phyloP scores from a whole-genome alignment of 305 asterid genomes.

The Fraxinus platypoda region DNA sequence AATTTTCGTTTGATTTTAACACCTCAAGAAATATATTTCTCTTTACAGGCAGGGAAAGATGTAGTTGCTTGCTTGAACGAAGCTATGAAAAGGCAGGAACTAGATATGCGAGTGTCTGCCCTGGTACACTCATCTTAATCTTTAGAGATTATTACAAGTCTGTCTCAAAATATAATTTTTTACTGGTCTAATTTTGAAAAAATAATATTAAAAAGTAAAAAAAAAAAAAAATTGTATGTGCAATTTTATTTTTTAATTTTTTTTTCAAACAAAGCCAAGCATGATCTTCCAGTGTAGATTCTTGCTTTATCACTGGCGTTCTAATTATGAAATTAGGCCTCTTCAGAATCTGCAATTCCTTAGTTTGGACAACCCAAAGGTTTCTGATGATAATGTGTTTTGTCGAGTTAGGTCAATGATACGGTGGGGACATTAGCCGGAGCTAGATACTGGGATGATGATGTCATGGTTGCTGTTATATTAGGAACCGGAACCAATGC shows the following conservation, averaged over 20 bases:
- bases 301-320: conserved; percentile 9
- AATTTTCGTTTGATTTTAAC: not conserved
- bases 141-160: not conserved
- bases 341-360: not conserved
- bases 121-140: conserved; percentile 46
- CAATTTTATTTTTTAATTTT: not conserved
- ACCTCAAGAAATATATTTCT: not conserved
- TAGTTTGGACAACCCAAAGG: not conserved
- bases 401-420: conserved; percentile 69
- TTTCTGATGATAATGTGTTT: conserved; percentile 3
- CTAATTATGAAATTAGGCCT: not conserved
- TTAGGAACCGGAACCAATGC: conserved; percentile 82
- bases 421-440: conserved; percentile 81
- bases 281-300: not conserved
- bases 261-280: not conserved
- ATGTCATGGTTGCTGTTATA: conserved; percentile 78
- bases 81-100: conserved; percentile 66
- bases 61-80: conserved; percentile 75
- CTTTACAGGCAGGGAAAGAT: conserved; percentile 67
- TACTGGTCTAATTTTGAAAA: not conserved
- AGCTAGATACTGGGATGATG: conserved; percentile 72
- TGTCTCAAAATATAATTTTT: not conserved
- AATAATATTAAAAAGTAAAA: not conserved
- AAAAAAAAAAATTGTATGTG: not conserved
- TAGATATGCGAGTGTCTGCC: conserved; percentile 70